Base-by-base conservation (phyloP, 2,329 filamentous ascomycete genomes). In the Taxawa tesnikishii region DNA sequence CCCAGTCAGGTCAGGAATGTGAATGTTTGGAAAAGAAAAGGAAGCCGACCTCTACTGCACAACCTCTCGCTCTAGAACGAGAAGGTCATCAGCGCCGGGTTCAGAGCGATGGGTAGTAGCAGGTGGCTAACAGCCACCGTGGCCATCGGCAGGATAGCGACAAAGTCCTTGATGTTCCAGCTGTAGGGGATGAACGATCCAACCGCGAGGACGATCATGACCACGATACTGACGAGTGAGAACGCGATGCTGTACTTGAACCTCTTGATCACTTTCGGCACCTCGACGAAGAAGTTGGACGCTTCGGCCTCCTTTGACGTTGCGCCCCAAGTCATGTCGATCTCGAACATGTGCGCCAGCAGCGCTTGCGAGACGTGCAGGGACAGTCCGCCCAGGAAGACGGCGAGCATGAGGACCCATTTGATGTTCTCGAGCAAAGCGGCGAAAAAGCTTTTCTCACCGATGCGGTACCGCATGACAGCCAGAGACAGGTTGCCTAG, bases 311-410 rank as follows among this genome's bases (percentile, higher is more conserved):
- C 84, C 59, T 92, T 92, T 25, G 76, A 71, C 0, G 84, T 92
- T 1, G 83, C 75, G 31, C 83, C 83, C 83, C 83, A 90, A 3
- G 72, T 73, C 78, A 90, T 88, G 57, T 90, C 70, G 50, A 88
- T 75, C 59, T 82, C 75, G 52, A 90, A 82, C 72, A 90, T 83
- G 62, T 92, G 84, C 4, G 75, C 69, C 28, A 90, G 58, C 19
- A 93, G 63, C 1, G 83, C 83, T 53, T 87, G 79, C 17, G 74
- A 82, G 29, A 93, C 72, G 58, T 92, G 83, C 21, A 92, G 68
- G 1, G 76, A 82, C 30, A 90, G 66, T 24, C 83, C 83, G 32
- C 83, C 83, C 12, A 93, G 66, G 66, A 90, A 92, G 53, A 90
- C 77, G 39, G 77, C 78, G 29, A 88, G 64, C 32, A 41, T 63